Evolutionary conservation across 75 land plant species (phyloP).

Genomic region (Pinus tabuliformis): DNA sequence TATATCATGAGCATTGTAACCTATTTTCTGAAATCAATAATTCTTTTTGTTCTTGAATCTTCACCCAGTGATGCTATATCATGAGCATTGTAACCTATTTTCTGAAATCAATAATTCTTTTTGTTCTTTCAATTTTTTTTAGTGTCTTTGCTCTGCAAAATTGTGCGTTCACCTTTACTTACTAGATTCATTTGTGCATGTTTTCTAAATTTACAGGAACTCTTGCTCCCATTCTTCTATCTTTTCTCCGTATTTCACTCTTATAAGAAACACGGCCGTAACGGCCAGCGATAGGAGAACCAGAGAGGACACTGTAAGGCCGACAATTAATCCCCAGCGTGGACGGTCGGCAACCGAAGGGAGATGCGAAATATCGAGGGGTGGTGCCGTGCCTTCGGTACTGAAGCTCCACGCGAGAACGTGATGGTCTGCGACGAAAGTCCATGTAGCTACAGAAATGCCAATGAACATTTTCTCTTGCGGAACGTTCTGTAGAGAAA

Average conservation of each 20-base stretch:
- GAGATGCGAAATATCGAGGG: constrained; percentile 22
- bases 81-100: too few species aligned
- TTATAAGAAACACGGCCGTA: not conserved
- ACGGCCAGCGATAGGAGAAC: not conserved
- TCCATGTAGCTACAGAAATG: constrained; percentile 30
- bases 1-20: too few species aligned
- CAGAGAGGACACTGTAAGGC: not conserved
- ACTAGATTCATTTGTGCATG: too few species aligned
- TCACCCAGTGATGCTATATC: too few species aligned
- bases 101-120: too few species aligned
- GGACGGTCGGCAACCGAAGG: constrained; percentile 19
- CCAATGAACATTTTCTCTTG: constrained; percentile 30
- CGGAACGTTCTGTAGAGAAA: not conserved
- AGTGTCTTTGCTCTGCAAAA: too few species aligned
- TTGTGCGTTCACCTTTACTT: too few species aligned
- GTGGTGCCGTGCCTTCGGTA: constrained; percentile 21
- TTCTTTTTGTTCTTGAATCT: too few species aligned
- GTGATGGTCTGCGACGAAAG: constrained; percentile 9
- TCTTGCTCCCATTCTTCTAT: constrained; percentile 24
- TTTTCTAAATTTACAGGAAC: too few species aligned
- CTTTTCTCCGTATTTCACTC: constrained; percentile 5
- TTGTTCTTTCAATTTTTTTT: too few species aligned
- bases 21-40: too few species aligned
- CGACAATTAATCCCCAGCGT: not conserved
- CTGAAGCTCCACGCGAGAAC: constrained; percentile 30